Base-by-base conservation (phyloP, 176 grass and related monocot species). In the Coix lacrymajobi region DNA sequence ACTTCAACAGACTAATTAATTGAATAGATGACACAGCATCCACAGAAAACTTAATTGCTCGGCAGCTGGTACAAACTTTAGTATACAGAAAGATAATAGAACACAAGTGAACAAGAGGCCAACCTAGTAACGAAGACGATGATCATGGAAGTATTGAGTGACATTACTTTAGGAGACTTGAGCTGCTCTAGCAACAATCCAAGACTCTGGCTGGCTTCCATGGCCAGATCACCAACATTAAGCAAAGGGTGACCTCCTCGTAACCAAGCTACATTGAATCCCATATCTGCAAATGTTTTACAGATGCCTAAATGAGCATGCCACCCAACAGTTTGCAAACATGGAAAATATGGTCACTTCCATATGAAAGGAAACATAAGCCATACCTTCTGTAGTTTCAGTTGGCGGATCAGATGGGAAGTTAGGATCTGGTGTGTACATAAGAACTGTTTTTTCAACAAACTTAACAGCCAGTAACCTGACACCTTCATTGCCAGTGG, bases 241-340 rank as follows among this genome's bases (percentile, higher is more conserved):
- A 98, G 96, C 70, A 95, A 76, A 84, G 96, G 84, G 84, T 98
- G 96, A 56, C 96, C 96, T 77, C 90, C 95, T 58, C 82, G 90
- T 85, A 98, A 82, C 96, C 92, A 98, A 63, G 92, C 94, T 82
- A 95, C 81, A 85, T 93, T 98, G 88, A 98, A 98, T 63, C 82
- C 90, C 82, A 80, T 77, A 65, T 79, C 96, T 98, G 75, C 60
- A 84, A 49, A 81, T 43, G 24, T 61, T 62, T 32, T 43, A 37
- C 68, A 86, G 45, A 45, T 71, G 29, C 61, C 38, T 11, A 85
- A 63, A 83, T 68, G 32, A 91, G 60, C 69, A 71, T 66, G 48
- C 3, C 3, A 25, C 12, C n/a, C 39, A 46, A 39, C 4, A 85
- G 44, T 71, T 84, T 31, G 19, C 32, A 77, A 71, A 70, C n/a